These are phyloP conservation scores for Spinellus fusiger DNA, from an alignment of 192 early-diverging fungal genomes.

Conservation along the genomic window DNA sequence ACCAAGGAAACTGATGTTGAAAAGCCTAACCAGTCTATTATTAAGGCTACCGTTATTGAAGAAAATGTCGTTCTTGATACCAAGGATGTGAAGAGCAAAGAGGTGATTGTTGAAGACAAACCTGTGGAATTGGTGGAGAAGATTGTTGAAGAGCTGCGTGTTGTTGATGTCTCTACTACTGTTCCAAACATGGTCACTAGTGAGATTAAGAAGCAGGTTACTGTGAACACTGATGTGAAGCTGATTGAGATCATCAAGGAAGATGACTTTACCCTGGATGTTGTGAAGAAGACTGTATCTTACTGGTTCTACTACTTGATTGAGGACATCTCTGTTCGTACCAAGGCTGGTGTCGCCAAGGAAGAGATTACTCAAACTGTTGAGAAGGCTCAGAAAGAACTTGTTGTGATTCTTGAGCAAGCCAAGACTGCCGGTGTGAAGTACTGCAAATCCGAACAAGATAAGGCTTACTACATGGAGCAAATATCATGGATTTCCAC, in stretches of 20 bases:
- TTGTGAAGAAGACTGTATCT: not conserved
- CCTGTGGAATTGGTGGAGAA: not conserved
- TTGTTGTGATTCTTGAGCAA: slow-evolving; percentile 10
- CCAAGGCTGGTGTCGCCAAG: not conserved
- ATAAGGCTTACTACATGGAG: not conserved
- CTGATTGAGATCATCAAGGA: too few relatives aligned
- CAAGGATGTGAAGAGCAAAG: not conserved
- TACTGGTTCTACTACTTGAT: not conserved
- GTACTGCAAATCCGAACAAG: not conserved
- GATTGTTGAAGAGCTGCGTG: slow-evolving; percentile 8
- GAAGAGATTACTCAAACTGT: slow-evolving; percentile 1
- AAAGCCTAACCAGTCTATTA: not conserved
- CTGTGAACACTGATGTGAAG: not conserved
- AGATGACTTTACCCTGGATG: too few relatives aligned
- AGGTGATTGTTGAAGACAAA: not conserved
- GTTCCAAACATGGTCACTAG: not conserved
- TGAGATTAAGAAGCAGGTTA: slow-evolving; percentile 8
- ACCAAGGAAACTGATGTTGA: too few relatives aligned
- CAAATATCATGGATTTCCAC: not conserved
- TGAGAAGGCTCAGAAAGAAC: not conserved
- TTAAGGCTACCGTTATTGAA: not conserved
- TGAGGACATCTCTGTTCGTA: not conserved
- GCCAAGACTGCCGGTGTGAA: not conserved
- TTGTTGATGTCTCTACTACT: slow-evolving; percentile 8
- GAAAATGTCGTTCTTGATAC: not conserved